phyloP scores from a whole-genome alignment of 2,329 filamentous ascomycete species.

The Colletotrichum tanaceti region DNA sequence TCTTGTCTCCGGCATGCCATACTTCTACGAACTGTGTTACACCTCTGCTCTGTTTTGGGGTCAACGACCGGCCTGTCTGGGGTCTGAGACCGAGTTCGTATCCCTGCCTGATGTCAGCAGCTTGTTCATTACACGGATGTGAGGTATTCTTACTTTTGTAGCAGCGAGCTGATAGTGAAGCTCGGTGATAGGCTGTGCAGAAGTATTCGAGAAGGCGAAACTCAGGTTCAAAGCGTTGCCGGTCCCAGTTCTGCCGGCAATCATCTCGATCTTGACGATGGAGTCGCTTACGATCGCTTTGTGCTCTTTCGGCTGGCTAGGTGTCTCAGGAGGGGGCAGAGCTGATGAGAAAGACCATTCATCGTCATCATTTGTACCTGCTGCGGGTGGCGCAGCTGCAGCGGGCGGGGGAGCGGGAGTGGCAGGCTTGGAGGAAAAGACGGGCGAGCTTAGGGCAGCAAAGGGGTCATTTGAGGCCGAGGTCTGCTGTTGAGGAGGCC shows the following conservation, averaged over 20 bases:
- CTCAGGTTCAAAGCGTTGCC: conserved; percentile 73
- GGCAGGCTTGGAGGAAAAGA: conserved; percentile 52
- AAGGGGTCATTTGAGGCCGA: conserved; percentile 58
- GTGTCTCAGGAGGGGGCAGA: conserved; percentile 69
- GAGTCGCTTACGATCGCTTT: conserved; percentile 76
- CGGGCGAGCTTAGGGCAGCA: conserved; percentile 56
- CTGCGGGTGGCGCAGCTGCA: conserved; percentile 45
- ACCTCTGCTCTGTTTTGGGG: conserved; percentile 77
- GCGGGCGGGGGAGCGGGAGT: conserved; percentile 48
- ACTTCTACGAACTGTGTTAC: conserved; percentile 86
- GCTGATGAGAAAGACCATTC: conserved; percentile 96
- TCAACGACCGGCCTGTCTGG: conserved; percentile 82
- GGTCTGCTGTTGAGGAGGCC: conserved; percentile 56
- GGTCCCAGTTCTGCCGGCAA: conserved; percentile 70
- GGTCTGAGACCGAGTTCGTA: conserved; percentile 85
- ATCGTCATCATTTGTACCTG: conserved; percentile 74
- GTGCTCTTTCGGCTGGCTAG: conserved; percentile 68
- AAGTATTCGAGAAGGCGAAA: conserved; percentile 87
- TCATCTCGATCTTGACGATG: conserved; percentile 77
- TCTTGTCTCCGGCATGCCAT: conserved; percentile 75
- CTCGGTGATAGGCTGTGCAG: conserved; percentile 76
- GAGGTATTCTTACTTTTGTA: conserved; percentile 75
- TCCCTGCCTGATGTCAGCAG: conserved; percentile 63
- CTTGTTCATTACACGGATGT: not conserved
- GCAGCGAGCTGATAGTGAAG: conserved; percentile 93